Evolutionary conservation across 164 flowering plant species (phyloP).

Genomic region (Kalanchoe fedtschenkoi): DNA sequence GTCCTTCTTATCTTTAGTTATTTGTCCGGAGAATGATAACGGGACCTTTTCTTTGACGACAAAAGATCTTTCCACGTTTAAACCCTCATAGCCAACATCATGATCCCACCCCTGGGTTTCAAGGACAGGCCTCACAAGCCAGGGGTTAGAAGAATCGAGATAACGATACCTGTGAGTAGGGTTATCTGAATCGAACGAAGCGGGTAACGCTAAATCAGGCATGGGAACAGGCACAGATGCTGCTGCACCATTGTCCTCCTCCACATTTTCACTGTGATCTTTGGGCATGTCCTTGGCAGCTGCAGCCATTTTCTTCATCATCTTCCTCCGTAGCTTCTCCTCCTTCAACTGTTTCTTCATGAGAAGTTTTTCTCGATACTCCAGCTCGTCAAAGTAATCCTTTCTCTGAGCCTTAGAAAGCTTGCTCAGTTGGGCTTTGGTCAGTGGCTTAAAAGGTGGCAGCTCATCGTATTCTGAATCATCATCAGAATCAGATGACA

Average conservation of each 20-base stretch:
- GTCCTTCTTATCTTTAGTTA: conserved; percentile 91
- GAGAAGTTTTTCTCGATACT: conserved; percentile 76
- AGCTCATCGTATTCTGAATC: conserved; percentile 75
- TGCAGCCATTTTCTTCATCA: conserved; percentile 77
- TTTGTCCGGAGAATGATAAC: conserved; percentile 71
- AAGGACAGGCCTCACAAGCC: conserved; percentile 91
- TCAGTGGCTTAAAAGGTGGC: conserved; percentile 79
- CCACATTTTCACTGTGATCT: conserved; percentile 47
- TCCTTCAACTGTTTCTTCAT: conserved; percentile 90
- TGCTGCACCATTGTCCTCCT: conserved; percentile 63
- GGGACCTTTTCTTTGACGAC: conserved; percentile 74
- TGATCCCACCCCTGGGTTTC: conserved; percentile 98
- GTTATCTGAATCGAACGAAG: conserved; percentile 91
- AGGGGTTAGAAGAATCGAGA: conserved; percentile 73
- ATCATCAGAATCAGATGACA: conserved; percentile 67
- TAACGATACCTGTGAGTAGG: conserved; percentile 86
- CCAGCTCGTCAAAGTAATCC: conserved; percentile 81
- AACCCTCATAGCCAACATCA: conserved; percentile 94
- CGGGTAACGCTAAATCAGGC: conserved; percentile 86
- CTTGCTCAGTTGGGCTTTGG: conserved; percentile 62
- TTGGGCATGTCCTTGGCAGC: conserved; percentile 41
- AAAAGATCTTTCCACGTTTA: conserved; percentile 73
- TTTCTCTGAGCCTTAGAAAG: conserved; percentile 61
- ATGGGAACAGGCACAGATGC: conserved; percentile 84
- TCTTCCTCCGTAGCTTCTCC: conserved; percentile 56